A percentile compares a stretch with the other conserved stretches of the same genome.
Conservation (phyloP, 176 grass and related monocot species). For the maize (Zea mays) region Zm-B73-REFERENCE-NAM-5.0 NC_050104.1:10679001-10679500, state of each 20-base stretch:
- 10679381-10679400: too few relatives aligned
- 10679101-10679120: conserved; percentile 42
- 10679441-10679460: too few relatives aligned
- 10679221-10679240: conserved; percentile 36
- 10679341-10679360: too few relatives aligned
- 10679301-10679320: background rate
- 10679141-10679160: conserved; percentile 42
- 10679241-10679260: too few relatives aligned
- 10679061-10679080: conserved; percentile 63
- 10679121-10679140: conserved; percentile 30
- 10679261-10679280: background rate
- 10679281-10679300: too few relatives aligned
- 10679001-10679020: conserved; percentile 27
- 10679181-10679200: conserved; percentile 53
- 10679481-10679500: conserved; percentile 2
- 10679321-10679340: too few relatives aligned
- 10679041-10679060: background rate
- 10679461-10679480: conserved; percentile 43
- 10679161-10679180: conserved; percentile 5
- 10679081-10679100: conserved; percentile 59
- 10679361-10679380: too few relatives aligned
- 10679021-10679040: background rate
- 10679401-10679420: too few relatives aligned
- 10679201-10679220: conserved; percentile 57
- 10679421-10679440: too few relatives aligned